Percentiles rank a stretch among this genome's conserved stretches.
Conservation (phyloP, 2,329 filamentous ascomycete species). For the Cordyceps cateniannulata region DNA sequence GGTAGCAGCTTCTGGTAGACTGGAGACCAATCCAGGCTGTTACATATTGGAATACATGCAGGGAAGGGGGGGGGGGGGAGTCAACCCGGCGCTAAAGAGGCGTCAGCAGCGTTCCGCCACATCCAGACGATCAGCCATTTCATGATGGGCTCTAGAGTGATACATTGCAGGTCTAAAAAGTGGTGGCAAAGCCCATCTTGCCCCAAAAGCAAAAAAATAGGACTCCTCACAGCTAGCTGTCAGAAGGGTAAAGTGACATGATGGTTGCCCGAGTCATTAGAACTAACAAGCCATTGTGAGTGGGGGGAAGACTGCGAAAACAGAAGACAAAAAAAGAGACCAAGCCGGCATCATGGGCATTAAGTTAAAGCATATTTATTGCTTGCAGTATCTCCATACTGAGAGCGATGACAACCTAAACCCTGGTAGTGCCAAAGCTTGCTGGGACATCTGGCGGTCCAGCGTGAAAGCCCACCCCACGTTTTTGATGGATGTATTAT, state of each 20-base stretch:
- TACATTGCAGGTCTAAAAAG: not conserved
- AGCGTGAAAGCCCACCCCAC: not conserved
- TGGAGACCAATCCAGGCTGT: not conserved
- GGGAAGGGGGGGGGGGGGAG: not conserved
- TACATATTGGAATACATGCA: not conserved
- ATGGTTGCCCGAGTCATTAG: not conserved
- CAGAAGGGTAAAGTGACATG: not conserved
- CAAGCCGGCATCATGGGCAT: not conserved
- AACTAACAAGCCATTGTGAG: not conserved
- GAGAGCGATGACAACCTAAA: not conserved
- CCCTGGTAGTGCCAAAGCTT: constrained; percentile 2
- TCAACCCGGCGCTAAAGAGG: not conserved
- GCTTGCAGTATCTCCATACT: not conserved
- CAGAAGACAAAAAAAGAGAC: not conserved
- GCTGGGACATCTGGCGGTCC: not conserved
- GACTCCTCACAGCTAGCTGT: not conserved
- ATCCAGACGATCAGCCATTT: not conserved
- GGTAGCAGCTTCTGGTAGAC: not conserved
- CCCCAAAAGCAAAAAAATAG: not conserved
- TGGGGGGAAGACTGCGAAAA: not conserved
- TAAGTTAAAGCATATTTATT: not conserved
- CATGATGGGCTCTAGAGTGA: not conserved
- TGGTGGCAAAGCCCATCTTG: not conserved
- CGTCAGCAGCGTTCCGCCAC: not conserved
- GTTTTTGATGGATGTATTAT: not conserved